Base-by-base conservation (phyloP, 163 green algal species). In the Chloromonas sp. region DNA sequence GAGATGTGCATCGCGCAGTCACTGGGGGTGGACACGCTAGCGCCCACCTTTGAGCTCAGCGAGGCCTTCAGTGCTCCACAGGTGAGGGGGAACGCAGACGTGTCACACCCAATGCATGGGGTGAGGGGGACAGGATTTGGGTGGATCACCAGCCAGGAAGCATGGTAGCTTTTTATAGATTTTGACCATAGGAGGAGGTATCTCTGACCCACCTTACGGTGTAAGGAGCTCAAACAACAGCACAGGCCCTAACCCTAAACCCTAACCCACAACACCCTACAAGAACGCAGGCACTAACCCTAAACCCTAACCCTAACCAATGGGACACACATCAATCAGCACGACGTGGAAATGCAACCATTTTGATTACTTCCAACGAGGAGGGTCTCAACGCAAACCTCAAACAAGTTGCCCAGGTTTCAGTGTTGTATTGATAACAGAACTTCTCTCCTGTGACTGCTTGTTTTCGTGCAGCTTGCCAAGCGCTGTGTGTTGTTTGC, bases 401-500 rank as follows among this genome's bases (percentile, higher is more conserved):
- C 36, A 36, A 36, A 36, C 36, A 36, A 36, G 36, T 36, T 36
- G 36, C 36, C 36, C 36, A 36, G 36, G 36, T 36, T 36, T 36
- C 36, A 36, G 36, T 36, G 36, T 36, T 36, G 36, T 36, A 36
- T 36, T 36, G 36, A 36, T 36, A 36, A 36, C 36, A 36, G 36
- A 36, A 36, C 36, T 36, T 36, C 36, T 36, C 36, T 36, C 36
- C 36, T 36, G 36, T 81, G 1, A 1, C 58, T 1, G 5, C 1
- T 61, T 36, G 3, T 59, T 60, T 60, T 0, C 70, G 58, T 61
- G 14, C 91, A 96, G 88, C 92, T 99, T 62, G 92, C 87, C 71
- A 92, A 93, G 84, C 89, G 85, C 14, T 98, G 95, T 87, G 91
- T 96, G 36, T 85, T 99, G 36, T 99, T 96, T 90, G 91, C 92